phyloP scores from a whole-genome alignment of 2,329 filamentous ascomycete genomes.

The Paraphaeosphaeria minitans region DNA sequence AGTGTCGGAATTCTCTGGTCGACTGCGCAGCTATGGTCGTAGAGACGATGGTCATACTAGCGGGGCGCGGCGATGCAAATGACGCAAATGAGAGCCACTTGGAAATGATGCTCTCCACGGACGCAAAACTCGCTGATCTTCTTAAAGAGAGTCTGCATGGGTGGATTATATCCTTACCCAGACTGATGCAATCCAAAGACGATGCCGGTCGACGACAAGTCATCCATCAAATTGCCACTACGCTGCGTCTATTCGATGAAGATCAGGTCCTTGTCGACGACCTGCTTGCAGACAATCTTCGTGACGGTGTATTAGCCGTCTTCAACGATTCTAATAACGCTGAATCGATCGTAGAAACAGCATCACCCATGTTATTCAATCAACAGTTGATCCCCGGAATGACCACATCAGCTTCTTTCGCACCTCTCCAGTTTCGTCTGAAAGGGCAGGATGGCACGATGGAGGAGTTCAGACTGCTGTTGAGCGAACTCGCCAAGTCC shows the following conservation, averaged over 20 bases:
- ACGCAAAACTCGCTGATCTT: constrained; percentile 65
- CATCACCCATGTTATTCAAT: constrained; percentile 14
- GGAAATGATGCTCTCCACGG: constrained; percentile 65
- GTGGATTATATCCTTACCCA: constrained; percentile 80
- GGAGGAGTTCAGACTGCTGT: constrained; percentile 62
- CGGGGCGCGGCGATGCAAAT: constrained; percentile 52
- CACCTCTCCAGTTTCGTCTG: constrained; percentile 61
- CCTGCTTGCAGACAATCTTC: constrained; percentile 69
- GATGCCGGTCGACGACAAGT: constrained; percentile 75
- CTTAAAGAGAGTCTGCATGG: constrained; percentile 75
- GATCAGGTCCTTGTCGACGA: constrained; percentile 70
- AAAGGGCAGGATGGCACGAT: constrained; percentile 72
- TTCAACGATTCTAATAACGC: constrained; percentile 46
- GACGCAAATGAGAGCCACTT: constrained; percentile 53
- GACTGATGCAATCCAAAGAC: constrained; percentile 82
- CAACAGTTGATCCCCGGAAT: constrained; percentile 24
- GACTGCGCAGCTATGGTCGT: constrained; percentile 74
- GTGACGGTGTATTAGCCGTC: constrained; percentile 70
- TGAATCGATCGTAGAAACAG: constrained; percentile 24
- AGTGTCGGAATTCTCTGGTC: constrained; percentile 74
- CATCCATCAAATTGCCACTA: constrained; percentile 76
- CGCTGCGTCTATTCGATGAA: constrained; percentile 68
- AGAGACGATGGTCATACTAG: constrained; percentile 78
- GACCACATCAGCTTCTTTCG: constrained; percentile 53
- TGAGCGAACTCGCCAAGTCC: constrained; percentile 60